Evolutionary conservation across 148 eudicot species (phyloP).

Genomic region (Rhododendron henanense): DNA sequence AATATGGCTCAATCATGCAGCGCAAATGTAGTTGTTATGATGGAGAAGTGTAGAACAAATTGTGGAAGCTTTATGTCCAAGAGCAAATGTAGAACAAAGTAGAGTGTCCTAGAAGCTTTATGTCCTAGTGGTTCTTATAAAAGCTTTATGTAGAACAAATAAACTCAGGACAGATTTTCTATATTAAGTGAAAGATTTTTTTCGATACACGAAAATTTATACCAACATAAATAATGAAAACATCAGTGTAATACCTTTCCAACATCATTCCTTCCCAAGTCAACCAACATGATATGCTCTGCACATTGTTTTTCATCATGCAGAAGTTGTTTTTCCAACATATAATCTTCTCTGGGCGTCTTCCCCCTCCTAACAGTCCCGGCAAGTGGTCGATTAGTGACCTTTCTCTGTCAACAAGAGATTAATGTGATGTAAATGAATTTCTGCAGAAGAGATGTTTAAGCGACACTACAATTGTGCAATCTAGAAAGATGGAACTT

Average conservation of each 20-base stretch:
- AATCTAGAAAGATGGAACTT: not conserved
- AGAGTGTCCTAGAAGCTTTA: not conserved
- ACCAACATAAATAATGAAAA: not conserved
- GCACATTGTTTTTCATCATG: conserved; percentile 91
- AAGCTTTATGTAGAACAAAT: not conserved
- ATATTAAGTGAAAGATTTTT: not conserved
- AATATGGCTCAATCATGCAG: not conserved
- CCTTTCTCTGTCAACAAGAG: conserved; percentile 48
- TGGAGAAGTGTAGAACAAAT: too few species aligned
- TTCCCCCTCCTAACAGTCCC: conserved; percentile 95
- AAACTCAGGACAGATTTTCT: not conserved
- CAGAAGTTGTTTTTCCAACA: conserved; percentile 85
- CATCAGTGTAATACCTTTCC: conserved; percentile 58
- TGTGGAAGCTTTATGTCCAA: too few species aligned
- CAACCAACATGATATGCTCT: conserved; percentile 98
- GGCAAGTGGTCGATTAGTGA: conserved; percentile 93
- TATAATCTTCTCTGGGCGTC: conserved; percentile 78
- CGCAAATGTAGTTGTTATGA: not conserved
- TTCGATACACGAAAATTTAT: not conserved
- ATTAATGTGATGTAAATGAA: not conserved
- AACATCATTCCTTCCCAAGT: conserved; percentile 98
- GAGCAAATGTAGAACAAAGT: not conserved
- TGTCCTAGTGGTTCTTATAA: not conserved
- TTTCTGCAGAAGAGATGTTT: not conserved
- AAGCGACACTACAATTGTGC: not conserved